Conservation (phyloP, 2,329 filamentous ascomycete genomes). For the Coleophoma crateriformis region DNA sequence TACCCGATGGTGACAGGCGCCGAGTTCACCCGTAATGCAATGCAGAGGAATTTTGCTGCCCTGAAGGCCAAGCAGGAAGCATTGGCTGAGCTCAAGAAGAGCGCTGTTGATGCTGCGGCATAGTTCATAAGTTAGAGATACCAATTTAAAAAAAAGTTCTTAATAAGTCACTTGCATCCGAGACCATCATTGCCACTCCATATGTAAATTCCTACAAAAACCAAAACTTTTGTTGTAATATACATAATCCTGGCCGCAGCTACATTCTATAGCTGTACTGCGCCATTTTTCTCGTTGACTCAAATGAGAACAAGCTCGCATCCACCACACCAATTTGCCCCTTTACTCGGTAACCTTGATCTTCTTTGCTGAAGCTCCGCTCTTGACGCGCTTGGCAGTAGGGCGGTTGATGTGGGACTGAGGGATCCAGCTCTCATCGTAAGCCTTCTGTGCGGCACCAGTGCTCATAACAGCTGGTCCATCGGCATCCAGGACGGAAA, state of each 20-base stretch:
- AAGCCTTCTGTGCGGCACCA: slow-evolving; percentile 22
- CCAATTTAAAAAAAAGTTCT: too few relatives aligned
- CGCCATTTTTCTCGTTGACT: neutral
- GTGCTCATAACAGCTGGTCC: slow-evolving; percentile 27
- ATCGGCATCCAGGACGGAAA: slow-evolving; percentile 59
- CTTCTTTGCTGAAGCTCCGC: slow-evolving; percentile 29
- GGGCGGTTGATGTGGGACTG: slow-evolving; percentile 80
- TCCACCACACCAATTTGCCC: neutral
- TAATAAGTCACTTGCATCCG: too few relatives aligned
- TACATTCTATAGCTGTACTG: too few relatives aligned
- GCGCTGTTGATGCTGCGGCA: neutral
- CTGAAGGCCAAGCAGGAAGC: slow-evolving; percentile 40
- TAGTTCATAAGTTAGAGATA: neutral
- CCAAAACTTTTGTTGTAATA: slow-evolving; percentile 3
- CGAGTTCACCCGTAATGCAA: slow-evolving; percentile 52
- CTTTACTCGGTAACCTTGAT: slow-evolving; percentile 8
- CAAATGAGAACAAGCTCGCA: neutral
- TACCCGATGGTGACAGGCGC: slow-evolving; percentile 55
- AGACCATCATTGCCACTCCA: neutral
- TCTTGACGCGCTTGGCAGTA: slow-evolving; percentile 62
- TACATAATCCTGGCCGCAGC: neutral
- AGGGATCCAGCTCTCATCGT: slow-evolving; percentile 28
- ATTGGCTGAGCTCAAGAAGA: slow-evolving; percentile 4
- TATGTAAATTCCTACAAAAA: neutral
- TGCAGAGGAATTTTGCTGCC: slow-evolving; percentile 49